Evolutionary conservation across 2,329 filamentous ascomycete genomes (phyloP), one percentile per base, ranked within the genome.

Genomic region (Fusarium domesticum): DNA sequence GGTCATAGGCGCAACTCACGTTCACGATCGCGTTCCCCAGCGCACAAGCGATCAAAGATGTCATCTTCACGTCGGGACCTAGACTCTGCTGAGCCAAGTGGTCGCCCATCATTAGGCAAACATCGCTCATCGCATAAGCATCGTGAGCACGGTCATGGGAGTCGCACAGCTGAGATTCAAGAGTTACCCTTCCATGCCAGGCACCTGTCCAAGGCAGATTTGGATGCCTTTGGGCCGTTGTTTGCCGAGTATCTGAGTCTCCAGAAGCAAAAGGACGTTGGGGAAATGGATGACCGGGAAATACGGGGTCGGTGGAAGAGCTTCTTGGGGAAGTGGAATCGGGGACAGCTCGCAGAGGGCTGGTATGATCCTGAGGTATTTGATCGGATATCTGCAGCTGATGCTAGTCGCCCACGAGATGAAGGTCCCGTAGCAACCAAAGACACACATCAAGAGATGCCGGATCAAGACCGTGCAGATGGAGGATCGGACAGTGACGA

Each of bases 251-350:
- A 96, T 58, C 76, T 97, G 18, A 87, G 91, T 57, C 79, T 96
- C 25, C 92, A 97, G 67, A 96, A 96, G 69, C 76, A 82, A 31
- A 76, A 87, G 32, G 70, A 84, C 41, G 70, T 95, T 2, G 75
- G 83, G 15, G 76, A 80, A 8, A 73, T 97, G 54, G 78, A 82
- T 43, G 84, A 89, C 51, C 77, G 79, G n/a, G 91, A 96, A 64
- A 69, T 83, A 1, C 85, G 77, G 53, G 90, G 91, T 2, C 75
- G 92, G 43, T 98, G 92, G 90, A 96, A 96, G 76, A 92, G 89
- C 64, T 98, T 97, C 60, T 66, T 92, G 11, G 76, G 79, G 4
- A 92, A 90, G 74, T 98, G 93, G 92, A 98, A 98, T 71, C 80
- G 82, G 58, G 85, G 84, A 62, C 88, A 92, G 69, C 74, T 97